Percentiles rank a stretch among this genome's conserved stretches.
These are phyloP conservation scores for Balamuthia mandrillaris DNA, from an alignment of 208 protist genomes.

Conservation along the genomic window DNA sequence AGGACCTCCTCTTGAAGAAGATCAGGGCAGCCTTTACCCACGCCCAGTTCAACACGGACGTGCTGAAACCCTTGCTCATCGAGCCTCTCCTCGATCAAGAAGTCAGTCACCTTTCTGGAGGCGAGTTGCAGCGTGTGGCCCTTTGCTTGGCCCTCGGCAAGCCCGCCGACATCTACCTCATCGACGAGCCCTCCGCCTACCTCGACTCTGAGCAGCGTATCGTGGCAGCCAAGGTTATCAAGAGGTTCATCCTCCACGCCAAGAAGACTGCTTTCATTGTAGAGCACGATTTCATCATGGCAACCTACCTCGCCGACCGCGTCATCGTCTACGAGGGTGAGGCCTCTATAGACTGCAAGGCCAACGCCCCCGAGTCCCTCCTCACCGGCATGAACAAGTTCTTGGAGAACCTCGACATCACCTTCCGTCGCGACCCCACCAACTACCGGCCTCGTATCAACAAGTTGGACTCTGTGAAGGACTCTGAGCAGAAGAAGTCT, in stretches of 20 bases:
- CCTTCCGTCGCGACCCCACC: constrained; percentile 97
- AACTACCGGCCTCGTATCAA: constrained; percentile 99
- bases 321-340: constrained; percentile 99
- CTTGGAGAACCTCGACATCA: constrained; percentile 94
- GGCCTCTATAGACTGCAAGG: constrained; percentile 90
- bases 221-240: constrained; percentile 95
- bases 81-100: constrained; percentile 96
- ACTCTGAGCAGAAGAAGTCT: constrained; percentile 94
- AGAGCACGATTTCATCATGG: constrained; percentile 99
- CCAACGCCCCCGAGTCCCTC: constrained; percentile 73
- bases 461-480: constrained; percentile 93
- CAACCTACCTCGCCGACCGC: constrained; percentile 98
- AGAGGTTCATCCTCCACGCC: constrained; percentile 94
- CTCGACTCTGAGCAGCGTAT: constrained; percentile 99
- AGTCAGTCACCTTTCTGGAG: constrained; percentile 97
- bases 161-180: constrained; percentile 99
- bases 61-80: constrained; percentile 96
- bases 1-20: constrained; percentile 91
- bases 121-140: constrained; percentile 99
- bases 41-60: constrained; percentile 97
- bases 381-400: constrained; percentile 96
- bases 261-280: constrained; percentile 99
- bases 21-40: constrained; percentile 91
- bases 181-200: constrained; percentile 99
- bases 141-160: constrained; percentile 95